Conservation (phyloP, 2,329 filamentous ascomycete species). For the Talaromyces funiculosus region DNA sequence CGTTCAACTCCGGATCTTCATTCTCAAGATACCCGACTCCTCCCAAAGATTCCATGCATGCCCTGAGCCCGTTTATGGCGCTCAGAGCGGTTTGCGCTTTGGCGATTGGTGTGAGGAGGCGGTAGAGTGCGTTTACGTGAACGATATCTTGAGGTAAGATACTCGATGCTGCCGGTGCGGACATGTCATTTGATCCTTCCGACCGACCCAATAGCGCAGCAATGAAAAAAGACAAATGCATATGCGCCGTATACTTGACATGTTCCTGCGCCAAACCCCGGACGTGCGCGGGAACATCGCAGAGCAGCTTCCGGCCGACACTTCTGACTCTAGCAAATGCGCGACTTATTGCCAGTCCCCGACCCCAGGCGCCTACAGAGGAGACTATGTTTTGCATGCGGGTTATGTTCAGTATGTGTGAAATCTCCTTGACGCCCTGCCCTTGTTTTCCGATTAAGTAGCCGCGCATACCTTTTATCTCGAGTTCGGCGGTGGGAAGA, state of each 20-base stretch:
- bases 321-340: conserved; percentile 37
- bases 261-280: conserved; percentile 34
- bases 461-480: conserved; percentile 56
- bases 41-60: conserved; percentile 29
- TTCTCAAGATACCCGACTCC: conserved; percentile 30
- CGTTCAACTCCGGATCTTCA: conserved; percentile 55
- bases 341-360: conserved; percentile 37
- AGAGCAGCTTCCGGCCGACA: conserved; percentile 33
- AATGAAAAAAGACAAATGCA: conserved; percentile 35
- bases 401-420: conserved; percentile 63
- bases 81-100: conserved; percentile 27
- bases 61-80: conserved; percentile 19
- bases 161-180: conserved; percentile 10
- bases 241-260: conserved; percentile 33
- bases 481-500: conserved; percentile 67
- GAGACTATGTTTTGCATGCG: conserved; percentile 39
- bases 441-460: conserved; percentile 64
- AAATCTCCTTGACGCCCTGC: conserved; percentile 62
- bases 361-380: conserved; percentile 33
- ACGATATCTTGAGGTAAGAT: conserved; percentile 19
- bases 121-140: conserved; percentile 23
- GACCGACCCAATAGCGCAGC: conserved; percentile 30
- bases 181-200: conserved; percentile 21
- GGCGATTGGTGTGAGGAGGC: conserved; percentile 29
- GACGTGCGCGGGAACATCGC: conserved; percentile 38